These are phyloP conservation scores for Umbelopsis sp. DNA, from an alignment of 192 early-diverging fungal genomes.

Conservation along the genomic window DNA sequence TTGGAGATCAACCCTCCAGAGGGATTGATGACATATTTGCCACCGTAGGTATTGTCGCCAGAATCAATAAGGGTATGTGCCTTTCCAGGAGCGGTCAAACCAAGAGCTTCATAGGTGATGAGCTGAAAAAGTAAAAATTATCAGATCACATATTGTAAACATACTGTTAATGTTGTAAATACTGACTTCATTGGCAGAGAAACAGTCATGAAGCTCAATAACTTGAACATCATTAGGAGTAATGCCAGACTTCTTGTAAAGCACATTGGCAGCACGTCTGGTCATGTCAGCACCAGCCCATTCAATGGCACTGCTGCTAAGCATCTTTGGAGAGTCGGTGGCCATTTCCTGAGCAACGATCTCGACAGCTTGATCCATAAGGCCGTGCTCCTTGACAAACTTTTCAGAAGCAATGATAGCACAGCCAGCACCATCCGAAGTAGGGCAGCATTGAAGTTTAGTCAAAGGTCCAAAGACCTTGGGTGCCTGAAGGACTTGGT, in stretches of 20 bases:
- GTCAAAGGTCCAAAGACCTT: conserved; percentile 73
- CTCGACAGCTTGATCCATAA: conserved; percentile 67
- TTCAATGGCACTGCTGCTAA: conserved; percentile 55
- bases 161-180: neutral
- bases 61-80: conserved; percentile 61
- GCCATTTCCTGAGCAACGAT: conserved; percentile 70
- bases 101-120: conserved; percentile 73
- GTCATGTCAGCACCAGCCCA: conserved; percentile 74
- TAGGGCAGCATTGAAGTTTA: conserved; percentile 76
- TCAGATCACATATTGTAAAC: neutral
- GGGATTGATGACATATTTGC: conserved; percentile 71
- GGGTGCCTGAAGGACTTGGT: conserved; percentile 61
- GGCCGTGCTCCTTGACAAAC: conserved; percentile 61
- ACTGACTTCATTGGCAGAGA: conserved; percentile 73
- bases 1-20: conserved; percentile 76
- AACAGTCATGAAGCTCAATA: conserved; percentile 78
- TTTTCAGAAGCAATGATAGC: conserved; percentile 66
- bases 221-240: conserved; percentile 63
- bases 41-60: conserved; percentile 60
- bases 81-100: conserved; percentile 64
- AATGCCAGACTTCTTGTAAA: conserved; percentile 60
- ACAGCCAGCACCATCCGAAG: conserved; percentile 71
- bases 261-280: conserved; percentile 56
- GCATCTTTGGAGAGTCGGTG: conserved; percentile 66
- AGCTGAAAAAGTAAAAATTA: neutral